phyloP scores from a whole-genome alignment of 2,329 filamentous ascomycete genomes.

The Amesomyces nigricolor region DNA sequence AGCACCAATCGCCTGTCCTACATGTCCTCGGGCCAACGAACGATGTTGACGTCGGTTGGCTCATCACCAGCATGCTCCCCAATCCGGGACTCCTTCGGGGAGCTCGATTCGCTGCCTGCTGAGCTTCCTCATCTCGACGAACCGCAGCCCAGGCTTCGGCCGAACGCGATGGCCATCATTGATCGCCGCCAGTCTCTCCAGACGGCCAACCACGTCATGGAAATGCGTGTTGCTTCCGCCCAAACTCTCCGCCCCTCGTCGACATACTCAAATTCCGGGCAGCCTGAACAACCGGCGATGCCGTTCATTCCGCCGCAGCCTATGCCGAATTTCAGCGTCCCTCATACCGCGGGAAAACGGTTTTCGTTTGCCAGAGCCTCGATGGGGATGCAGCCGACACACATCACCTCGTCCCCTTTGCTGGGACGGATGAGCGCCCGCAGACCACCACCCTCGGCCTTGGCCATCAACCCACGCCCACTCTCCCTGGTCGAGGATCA shows the following conservation, averaged over 20 bases:
- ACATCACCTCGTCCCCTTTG: constrained; percentile 9
- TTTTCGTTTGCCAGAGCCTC: constrained; percentile 37
- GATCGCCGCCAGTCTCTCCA: constrained; percentile 50
- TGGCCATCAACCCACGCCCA: constrained; percentile 43
- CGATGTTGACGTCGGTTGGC: constrained; percentile 52
- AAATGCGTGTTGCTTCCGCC: constrained; percentile 31
- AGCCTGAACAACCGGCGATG: constrained; percentile 10
- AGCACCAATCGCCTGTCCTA: constrained; percentile 53
- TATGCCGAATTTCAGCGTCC: constrained; percentile 51
- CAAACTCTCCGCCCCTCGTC: constrained; percentile 28
- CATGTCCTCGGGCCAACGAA: constrained; percentile 56
- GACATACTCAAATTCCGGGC: constrained; percentile 22
- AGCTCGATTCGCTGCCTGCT: constrained; percentile 30
- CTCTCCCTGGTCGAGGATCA: constrained; percentile 52
- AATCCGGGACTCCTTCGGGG: constrained; percentile 45
- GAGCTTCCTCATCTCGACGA: constrained; percentile 25
- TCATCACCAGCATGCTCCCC: constrained; percentile 56
- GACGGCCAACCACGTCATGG: constrained; percentile 39
- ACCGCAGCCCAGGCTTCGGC: constrained; percentile 36
- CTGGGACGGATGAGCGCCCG: constrained; percentile 21
- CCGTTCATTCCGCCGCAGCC: constrained; percentile 22
- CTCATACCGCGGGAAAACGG: constrained; percentile 41
- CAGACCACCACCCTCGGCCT: constrained; percentile 41
- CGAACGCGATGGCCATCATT: constrained; percentile 47
- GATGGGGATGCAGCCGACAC: constrained; percentile 13